A percentile compares a stretch with the other conserved stretches of the same genome.
Evolutionary conservation across 1,284 basidiomycete species (phyloP).

Genomic region (Gomphus bonarii): DNA sequence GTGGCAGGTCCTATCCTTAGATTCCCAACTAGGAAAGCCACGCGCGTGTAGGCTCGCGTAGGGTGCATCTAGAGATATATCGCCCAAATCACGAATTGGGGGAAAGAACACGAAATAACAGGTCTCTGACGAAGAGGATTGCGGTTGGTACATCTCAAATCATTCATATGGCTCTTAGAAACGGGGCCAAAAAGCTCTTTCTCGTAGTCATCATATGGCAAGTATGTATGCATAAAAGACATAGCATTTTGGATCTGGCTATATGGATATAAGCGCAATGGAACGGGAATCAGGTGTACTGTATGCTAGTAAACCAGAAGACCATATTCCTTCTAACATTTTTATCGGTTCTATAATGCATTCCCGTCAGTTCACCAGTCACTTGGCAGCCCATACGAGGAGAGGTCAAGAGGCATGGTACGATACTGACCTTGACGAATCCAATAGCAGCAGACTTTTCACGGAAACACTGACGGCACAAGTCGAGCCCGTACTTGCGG

Average conservation of each 20-base stretch:
- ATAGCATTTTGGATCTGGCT: background rate
- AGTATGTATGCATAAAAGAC: constrained; percentile 1
- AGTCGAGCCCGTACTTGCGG: constrained; percentile 89
- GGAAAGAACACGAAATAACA: background rate
- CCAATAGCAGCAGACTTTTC: constrained; percentile 91
- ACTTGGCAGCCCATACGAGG: background rate
- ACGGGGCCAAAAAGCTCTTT: too few relatives aligned
- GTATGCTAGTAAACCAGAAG: background rate
- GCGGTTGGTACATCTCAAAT: background rate
- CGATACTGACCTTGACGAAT: constrained; percentile 74
- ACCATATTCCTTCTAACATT: constrained; percentile 15
- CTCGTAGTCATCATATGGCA: background rate
- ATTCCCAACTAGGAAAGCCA: background rate
- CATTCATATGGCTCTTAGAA: background rate
- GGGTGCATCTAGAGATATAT: background rate
- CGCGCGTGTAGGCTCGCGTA: background rate
- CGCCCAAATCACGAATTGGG: background rate
- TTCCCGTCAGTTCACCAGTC: background rate
- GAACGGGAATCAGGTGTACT: background rate
- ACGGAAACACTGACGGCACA: constrained; percentile 97
- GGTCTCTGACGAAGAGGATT: background rate
- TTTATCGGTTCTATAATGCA: constrained; percentile 31
- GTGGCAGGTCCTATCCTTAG: background rate
- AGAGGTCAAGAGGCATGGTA: background rate
- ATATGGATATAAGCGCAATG: background rate